A percentile compares a stretch with the other conserved stretches of the same genome.
phyloP scores from a whole-genome alignment of 2,329 filamentous ascomycete genomes.

The Penicillium sclerotigenum region DNA sequence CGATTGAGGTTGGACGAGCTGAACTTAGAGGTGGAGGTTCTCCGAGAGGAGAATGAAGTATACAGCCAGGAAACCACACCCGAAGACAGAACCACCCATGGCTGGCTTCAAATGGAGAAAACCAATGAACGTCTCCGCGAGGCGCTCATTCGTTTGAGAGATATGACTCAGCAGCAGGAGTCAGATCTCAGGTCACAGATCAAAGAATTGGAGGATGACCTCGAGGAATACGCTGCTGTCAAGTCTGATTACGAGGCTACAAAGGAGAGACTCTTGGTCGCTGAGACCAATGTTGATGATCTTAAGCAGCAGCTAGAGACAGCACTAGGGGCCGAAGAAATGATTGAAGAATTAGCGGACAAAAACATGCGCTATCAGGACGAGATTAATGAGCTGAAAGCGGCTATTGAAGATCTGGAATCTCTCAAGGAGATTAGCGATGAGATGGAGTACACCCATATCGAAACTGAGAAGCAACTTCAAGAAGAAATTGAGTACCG shows the following conservation, averaged over 20 bases:
- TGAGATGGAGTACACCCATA: slow-evolving; percentile 88
- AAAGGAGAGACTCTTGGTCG: slow-evolving; percentile 69
- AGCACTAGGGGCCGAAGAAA: slow-evolving; percentile 82
- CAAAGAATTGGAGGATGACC: slow-evolving; percentile 67
- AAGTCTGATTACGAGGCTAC: slow-evolving; percentile 68
- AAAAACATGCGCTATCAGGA: slow-evolving; percentile 81
- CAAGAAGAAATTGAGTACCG: slow-evolving; percentile 90
- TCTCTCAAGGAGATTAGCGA: slow-evolving; percentile 89
- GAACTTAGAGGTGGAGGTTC: slow-evolving; percentile 80
- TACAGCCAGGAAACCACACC: slow-evolving; percentile 79
- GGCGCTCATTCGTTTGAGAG: slow-evolving; percentile 77
- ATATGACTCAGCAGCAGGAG: slow-evolving; percentile 83
- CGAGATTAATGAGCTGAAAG: slow-evolving; percentile 76
- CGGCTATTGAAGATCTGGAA: slow-evolving; percentile 81
- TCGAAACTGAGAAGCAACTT: slow-evolving; percentile 89
- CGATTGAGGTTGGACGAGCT: slow-evolving; percentile 78
- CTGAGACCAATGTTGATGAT: slow-evolving; percentile 75
- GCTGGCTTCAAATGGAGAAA: slow-evolving; percentile 87
- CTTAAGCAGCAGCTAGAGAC: slow-evolving; percentile 88
- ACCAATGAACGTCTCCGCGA: slow-evolving; percentile 85
- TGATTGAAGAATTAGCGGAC: slow-evolving; percentile 88
- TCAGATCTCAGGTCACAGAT: slow-evolving; percentile 73
- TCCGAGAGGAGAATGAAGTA: slow-evolving; percentile 83
- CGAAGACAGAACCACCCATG: slow-evolving; percentile 80
- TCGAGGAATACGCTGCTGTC: slow-evolving; percentile 63